Percentiles rank a stretch among this genome's conserved stretches.
phyloP scores from a whole-genome alignment of 2,329 filamentous ascomycete species.

The Penicillium rolfsii region DNA sequence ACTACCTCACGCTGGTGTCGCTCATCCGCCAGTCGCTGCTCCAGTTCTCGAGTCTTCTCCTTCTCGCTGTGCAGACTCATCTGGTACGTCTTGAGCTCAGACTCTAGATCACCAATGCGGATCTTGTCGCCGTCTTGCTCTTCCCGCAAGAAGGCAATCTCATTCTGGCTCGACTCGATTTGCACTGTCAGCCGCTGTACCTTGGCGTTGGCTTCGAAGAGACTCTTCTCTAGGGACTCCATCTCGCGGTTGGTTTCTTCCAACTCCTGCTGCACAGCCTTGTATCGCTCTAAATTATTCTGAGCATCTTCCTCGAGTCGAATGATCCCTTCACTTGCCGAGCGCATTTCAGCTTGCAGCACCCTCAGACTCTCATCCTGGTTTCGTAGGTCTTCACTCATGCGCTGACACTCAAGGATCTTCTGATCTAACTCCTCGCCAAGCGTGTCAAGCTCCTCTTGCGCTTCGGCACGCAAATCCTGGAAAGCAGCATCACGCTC shows the following conservation, averaged over 20 bases:
- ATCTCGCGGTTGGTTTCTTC: constrained; percentile 83
- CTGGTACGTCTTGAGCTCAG: constrained; percentile 76
- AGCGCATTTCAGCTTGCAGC: constrained; percentile 92
- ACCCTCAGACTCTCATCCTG: constrained; percentile 85
- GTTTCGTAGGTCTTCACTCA: constrained; percentile 73
- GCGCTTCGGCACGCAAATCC: constrained; percentile 59
- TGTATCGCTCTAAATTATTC: constrained; percentile 74
- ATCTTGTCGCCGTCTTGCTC: constrained; percentile 98
- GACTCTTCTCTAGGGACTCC: constrained; percentile 79
- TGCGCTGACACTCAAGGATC: constrained; percentile 68
- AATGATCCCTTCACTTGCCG: constrained; percentile 83
- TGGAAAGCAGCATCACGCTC: constrained; percentile 59
- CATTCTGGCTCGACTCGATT: constrained; percentile 86
- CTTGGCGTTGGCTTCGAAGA: constrained; percentile 84
- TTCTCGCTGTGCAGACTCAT: constrained; percentile 81
- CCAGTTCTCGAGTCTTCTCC: constrained; percentile 72
- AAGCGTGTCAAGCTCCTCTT: constrained; percentile 61
- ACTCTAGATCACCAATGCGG: constrained; percentile 91
- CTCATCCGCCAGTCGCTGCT: constrained; percentile 76
- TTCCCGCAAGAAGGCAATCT: constrained; percentile 92
- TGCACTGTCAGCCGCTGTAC: constrained; percentile 85
- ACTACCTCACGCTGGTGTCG: constrained; percentile 84
- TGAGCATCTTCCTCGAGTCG: constrained; percentile 88
- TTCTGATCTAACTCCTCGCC: constrained; percentile 72
- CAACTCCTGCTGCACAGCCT: constrained; percentile 80